Base-by-base conservation (phyloP, 2,329 filamentous ascomycete species). In the Clarireedia monteithiana region DNA sequence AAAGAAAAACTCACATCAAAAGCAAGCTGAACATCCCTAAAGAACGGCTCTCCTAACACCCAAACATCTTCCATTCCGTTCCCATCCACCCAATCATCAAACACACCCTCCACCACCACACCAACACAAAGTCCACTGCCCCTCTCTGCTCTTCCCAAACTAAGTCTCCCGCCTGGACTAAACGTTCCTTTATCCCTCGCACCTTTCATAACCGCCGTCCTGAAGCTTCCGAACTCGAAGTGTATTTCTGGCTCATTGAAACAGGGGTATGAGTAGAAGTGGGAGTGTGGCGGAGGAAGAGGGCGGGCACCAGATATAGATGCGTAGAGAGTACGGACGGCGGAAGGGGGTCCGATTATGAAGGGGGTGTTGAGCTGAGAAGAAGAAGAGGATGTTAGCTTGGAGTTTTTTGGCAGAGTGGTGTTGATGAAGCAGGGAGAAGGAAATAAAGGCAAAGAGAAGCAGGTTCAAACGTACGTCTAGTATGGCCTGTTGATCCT, bases 11-110 rank as follows among this genome's bases (percentile, higher is more conserved):
- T 63, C 38, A 64, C 63, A 53, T 65, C 53, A 46, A 65, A 64
- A 45, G 58, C 61, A 24, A 64, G 57, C 38, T 63, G 63, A 6
- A 62, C 57, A 58, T 63, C 62, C 53, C 61, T 55, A 50, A 62
- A 65, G n/a, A 65, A 62, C 1, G 61, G 60, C 53, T 65, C 63
- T 23, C 63, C 63, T 36, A 64, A 49, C 27, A 65, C 57, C 62
- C 62, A 64, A 12, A 57, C 27, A 12, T 23, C 38, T 14, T 48
- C n/a, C 20, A 44, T 50, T 12, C 23, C 45, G 15, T 27, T 47
- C 9, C 17, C 23, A 5, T 52, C 57, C 6, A 20, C 23, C 4
- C 12, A 17, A 15, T 48, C 23, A 15, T 56, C 58, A 50, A 62
- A 52, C n/a, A 62, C 63, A 2, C 60, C 60, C 17, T 62, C 63